These are phyloP conservation scores for Huiozyma naganishii DNA, from an alignment of 805 yeast genomes.

Conservation along the genomic window DNA sequence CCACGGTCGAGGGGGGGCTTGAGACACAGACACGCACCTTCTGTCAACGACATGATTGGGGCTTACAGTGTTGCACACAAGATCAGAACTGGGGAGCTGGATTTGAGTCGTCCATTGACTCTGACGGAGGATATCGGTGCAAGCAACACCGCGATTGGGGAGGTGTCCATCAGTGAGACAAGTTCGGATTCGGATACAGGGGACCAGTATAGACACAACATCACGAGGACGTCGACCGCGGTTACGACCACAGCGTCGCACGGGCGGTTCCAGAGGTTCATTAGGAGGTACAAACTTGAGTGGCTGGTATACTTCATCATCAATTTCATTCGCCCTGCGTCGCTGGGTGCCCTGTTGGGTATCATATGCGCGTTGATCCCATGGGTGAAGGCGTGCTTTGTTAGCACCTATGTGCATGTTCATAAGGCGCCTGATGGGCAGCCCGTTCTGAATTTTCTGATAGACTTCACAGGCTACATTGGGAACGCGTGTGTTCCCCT, in stretches of 20 bases:
- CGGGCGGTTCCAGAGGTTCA: conserved; percentile 8
- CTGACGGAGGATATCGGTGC: conserved; percentile 22
- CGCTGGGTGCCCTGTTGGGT: conserved; percentile 56
- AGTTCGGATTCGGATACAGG: conserved; percentile 1
- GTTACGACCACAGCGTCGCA: conserved; percentile 12
- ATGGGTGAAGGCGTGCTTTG: conserved; percentile 67
- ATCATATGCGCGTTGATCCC: conserved; percentile 74
- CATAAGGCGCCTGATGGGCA: conserved; percentile 72
- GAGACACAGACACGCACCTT: background rate
- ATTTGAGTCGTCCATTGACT: conserved; percentile 22
- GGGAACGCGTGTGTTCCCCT: conserved; percentile 86
- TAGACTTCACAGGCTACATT: conserved; percentile 70
- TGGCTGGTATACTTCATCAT: conserved; percentile 30
- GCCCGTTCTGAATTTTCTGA: conserved; percentile 76
- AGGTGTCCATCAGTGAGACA: background rate
- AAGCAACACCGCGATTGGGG: conserved; percentile 9
- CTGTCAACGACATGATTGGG: conserved; percentile 25
- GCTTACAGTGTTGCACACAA: conserved; percentile 30
- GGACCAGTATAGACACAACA: conserved; percentile 2
- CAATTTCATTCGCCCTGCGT: conserved; percentile 60
- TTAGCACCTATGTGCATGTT: conserved; percentile 37
- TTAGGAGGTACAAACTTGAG: conserved; percentile 21
- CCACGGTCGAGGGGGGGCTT: background rate
- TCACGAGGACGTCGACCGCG: conserved; percentile 8
- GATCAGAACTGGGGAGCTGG: conserved; percentile 24